A percentile compares a stretch with the other conserved stretches of the same genome.
phyloP scores from a whole-genome alignment of 352 stramenopile genomes.

The Thraustotheca clavata region DNA sequence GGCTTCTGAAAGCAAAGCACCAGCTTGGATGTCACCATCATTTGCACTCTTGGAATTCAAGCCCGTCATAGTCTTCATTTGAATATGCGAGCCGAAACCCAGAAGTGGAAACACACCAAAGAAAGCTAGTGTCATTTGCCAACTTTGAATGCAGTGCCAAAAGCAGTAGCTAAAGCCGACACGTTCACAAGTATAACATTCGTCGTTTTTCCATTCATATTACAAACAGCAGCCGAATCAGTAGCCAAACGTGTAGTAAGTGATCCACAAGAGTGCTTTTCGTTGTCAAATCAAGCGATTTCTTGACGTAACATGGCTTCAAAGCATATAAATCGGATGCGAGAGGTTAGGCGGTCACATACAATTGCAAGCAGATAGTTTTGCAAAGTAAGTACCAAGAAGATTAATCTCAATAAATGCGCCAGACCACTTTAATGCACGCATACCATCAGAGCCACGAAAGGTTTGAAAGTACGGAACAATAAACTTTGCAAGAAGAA shows the following conservation, averaged over 20 bases:
- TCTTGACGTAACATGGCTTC: conserved; percentile 22
- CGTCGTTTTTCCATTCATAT: conserved; percentile 27
- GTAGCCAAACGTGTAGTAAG: conserved; percentile 36
- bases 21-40: conserved; percentile 35
- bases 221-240: conserved; percentile 27
- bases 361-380: conserved; percentile 24
- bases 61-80: conserved; percentile 24
- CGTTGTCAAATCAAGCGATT: conserved; percentile 24
- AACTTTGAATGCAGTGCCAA: conserved; percentile 47
- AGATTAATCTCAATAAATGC: conserved; percentile 28
- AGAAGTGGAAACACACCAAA: conserved; percentile 30
- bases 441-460: conserved; percentile 24
- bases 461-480: conserved; percentile 30
- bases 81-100: conserved; percentile 26
- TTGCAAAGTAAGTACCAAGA: conserved; percentile 19
- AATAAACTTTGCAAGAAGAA: conserved; percentile 34
- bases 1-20: conserved; percentile 34
- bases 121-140: conserved; percentile 49
- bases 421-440: conserved; percentile 27
- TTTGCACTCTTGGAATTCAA: conserved; percentile 41
- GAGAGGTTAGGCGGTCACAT: conserved; percentile 25
- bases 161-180: conserved; percentile 24
- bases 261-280: conserved; percentile 31
- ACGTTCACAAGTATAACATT: conserved; percentile 33
- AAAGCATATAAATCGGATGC: conserved; percentile 16